Conservation (phyloP, 441 rosid species). For the Pelargonium cotyledonis region DNA sequence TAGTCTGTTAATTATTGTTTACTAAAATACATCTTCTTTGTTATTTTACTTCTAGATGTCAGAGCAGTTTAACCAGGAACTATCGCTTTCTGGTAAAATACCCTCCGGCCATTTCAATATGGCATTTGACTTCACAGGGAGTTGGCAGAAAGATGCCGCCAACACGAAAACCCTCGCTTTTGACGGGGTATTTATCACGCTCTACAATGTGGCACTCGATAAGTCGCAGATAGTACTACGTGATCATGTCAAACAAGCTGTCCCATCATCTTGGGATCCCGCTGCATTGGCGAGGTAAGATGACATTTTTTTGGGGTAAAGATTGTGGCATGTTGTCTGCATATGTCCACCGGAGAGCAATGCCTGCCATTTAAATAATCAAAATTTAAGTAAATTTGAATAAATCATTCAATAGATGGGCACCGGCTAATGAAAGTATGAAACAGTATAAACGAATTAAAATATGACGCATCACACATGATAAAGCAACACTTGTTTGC, state of each 20-base stretch:
- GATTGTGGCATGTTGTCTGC: not conserved
- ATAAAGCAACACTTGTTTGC: not conserved
- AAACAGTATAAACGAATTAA: not conserved
- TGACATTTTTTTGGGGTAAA: not conserved
- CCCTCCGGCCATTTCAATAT: slow-evolving; percentile 88
- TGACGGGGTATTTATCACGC: slow-evolving; percentile 80
- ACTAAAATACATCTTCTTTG: not conserved
- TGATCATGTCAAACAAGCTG: slow-evolving; percentile 74
- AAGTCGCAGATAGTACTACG: slow-evolving; percentile 71
- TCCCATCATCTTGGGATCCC: slow-evolving; percentile 91
- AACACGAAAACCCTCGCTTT: slow-evolving; percentile 83
- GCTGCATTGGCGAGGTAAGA: slow-evolving; percentile 76
- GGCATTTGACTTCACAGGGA: slow-evolving; percentile 76
- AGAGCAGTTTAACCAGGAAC: slow-evolving; percentile 90
- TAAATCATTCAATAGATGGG: not conserved
- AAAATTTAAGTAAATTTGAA: not conserved
- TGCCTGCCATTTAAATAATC: not conserved
- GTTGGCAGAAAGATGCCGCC: slow-evolving; percentile 94
- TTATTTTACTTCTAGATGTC: slow-evolving; percentile 54
- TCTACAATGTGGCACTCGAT: slow-evolving; percentile 75
- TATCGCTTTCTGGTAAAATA: slow-evolving; percentile 81
- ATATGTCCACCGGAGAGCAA: not conserved
- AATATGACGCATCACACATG: not conserved
- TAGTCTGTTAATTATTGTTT: not conserved
- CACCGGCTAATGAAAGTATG: not conserved